Evolutionary conservation across 768 basidiomycete species (phyloP).

Genomic region (Lyophyllum shimeji): DNA sequence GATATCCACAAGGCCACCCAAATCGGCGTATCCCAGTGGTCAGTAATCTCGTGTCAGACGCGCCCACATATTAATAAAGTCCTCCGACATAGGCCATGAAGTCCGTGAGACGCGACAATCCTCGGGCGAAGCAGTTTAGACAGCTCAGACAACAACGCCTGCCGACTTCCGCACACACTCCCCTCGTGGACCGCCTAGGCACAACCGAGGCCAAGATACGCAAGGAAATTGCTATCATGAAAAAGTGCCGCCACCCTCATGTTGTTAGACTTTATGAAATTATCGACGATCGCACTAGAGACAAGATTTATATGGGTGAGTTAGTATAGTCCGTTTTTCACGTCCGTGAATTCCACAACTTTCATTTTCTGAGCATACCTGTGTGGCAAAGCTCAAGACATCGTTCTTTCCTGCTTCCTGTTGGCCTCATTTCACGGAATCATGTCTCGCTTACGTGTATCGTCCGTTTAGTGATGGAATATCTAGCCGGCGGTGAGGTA

Average conservation of each 20-base stretch:
- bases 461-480: constrained; percentile 80
- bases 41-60: constrained; percentile 19
- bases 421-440: not conserved
- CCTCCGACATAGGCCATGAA: constrained; percentile 70
- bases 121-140: constrained; percentile 51
- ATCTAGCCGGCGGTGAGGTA: constrained; percentile 92
- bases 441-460: constrained; percentile 4
- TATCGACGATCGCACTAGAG: constrained; percentile 86
- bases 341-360: not conserved
- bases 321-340: constrained; percentile 16
- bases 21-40: constrained; percentile 45
- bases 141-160: constrained; percentile 33
- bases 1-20: constrained; percentile 41
- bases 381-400: not conserved
- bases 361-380: not conserved
- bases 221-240: constrained; percentile 98
- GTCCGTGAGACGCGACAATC: constrained; percentile 69
- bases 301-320: constrained; percentile 94
- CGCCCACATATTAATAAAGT: constrained; percentile 6
- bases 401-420: not conserved
- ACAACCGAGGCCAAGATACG: constrained; percentile 82
- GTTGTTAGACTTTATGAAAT: constrained; percentile 90
- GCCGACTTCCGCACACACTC: constrained; percentile 48
- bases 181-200: constrained; percentile 66
- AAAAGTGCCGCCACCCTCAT: constrained; percentile 89